Evolutionary conservation across 371 early-diverging fungal genomes (phyloP).

Genomic region (Gilbertella persicaria): DNA sequence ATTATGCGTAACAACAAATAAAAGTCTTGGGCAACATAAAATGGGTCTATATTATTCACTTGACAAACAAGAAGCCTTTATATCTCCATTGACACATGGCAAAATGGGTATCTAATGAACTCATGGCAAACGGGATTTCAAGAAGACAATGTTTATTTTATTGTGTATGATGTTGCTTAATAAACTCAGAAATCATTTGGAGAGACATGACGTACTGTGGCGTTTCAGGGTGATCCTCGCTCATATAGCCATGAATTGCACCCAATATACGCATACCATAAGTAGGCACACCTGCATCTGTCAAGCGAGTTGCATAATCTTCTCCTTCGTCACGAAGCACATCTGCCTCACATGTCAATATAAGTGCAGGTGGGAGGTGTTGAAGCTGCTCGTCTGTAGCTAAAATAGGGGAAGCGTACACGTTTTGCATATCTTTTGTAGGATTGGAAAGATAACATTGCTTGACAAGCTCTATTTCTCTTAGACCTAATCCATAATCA

Average conservation of each 20-base stretch:
- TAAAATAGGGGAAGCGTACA: slow-evolving; percentile 9
- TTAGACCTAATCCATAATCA: slow-evolving; percentile 8
- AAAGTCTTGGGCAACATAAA: too few relatives aligned
- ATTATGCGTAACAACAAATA: too few relatives aligned
- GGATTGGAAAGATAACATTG: slow-evolving; percentile 9
- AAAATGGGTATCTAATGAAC: too few relatives aligned
- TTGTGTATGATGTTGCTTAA: slow-evolving; percentile 11
- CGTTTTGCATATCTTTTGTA: slow-evolving; percentile 1
- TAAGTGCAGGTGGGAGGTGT: slow-evolving; percentile 21
- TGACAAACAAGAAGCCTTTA: too few relatives aligned
- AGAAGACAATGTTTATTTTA: too few relatives aligned
- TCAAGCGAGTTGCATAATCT: slow-evolving; percentile 16
- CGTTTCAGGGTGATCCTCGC: slow-evolving; percentile 14
- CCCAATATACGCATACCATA: slow-evolving; percentile 16
- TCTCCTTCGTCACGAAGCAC: slow-evolving; percentile 32
- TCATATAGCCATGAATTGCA: slow-evolving; percentile 23
- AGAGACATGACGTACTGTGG: slow-evolving; percentile 12
- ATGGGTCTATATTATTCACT: too few relatives aligned
- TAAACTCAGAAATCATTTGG: slow-evolving; percentile 10
- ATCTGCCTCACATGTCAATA: slow-evolving; percentile 24
- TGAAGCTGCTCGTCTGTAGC: slow-evolving; percentile 18
- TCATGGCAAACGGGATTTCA: too few relatives aligned
- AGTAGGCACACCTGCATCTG: slow-evolving; percentile 19
- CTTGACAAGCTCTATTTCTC: slow-evolving; percentile 4
- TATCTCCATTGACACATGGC: too few relatives aligned